Percentiles rank a stretch among this genome's conserved stretches.
These are phyloP conservation scores for Globisporangium okanoganense DNA, from an alignment of 352 stramenopile genomes.

Conservation along the genomic window DNA sequence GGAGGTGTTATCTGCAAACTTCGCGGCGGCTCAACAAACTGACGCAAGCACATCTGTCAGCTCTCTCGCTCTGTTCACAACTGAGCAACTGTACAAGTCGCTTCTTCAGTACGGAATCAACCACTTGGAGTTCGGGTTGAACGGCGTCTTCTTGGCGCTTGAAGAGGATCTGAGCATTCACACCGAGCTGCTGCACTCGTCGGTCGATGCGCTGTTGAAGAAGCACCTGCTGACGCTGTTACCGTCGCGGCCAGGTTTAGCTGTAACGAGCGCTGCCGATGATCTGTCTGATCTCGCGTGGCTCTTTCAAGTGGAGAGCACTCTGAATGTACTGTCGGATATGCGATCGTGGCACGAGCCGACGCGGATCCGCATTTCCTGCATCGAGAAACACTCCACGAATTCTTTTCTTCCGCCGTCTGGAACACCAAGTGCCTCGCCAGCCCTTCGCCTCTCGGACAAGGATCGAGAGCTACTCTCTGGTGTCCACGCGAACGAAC, in stretches of 20 bases:
- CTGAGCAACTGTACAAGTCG: conserved; percentile 8
- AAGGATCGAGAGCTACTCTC: conserved; percentile 16
- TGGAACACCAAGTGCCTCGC: not conserved
- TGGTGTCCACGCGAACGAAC: conserved; percentile 8
- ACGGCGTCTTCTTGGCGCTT: conserved; percentile 13
- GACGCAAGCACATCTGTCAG: not conserved
- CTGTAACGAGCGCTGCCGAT: not conserved
- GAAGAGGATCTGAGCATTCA: conserved; percentile 9
- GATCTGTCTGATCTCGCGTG: not conserved
- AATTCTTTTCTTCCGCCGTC: conserved; percentile 6
- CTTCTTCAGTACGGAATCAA: conserved; percentile 14
- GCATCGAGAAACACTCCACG: conserved; percentile 7
- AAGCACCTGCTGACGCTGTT: conserved; percentile 6
- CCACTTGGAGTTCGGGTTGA: conserved; percentile 10
- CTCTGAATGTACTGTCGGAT: conserved; percentile 14
- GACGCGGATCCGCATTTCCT: conserved; percentile 12
- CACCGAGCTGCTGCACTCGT: not conserved
- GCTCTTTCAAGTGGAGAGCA: conserved; percentile 12
- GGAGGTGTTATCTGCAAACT: conserved; percentile 1
- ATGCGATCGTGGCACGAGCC: conserved; percentile 15
- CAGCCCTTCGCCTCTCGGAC: conserved; percentile 9
- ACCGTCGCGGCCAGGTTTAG: not conserved
- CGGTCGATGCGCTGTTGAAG: not conserved
- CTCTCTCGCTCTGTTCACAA: conserved; percentile 2
- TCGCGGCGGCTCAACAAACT: conserved; percentile 2